These are phyloP conservation scores for Aegilops tauschii DNA, from an alignment of 176 grass and related monocot species.

Conservation along the genomic window DNA sequence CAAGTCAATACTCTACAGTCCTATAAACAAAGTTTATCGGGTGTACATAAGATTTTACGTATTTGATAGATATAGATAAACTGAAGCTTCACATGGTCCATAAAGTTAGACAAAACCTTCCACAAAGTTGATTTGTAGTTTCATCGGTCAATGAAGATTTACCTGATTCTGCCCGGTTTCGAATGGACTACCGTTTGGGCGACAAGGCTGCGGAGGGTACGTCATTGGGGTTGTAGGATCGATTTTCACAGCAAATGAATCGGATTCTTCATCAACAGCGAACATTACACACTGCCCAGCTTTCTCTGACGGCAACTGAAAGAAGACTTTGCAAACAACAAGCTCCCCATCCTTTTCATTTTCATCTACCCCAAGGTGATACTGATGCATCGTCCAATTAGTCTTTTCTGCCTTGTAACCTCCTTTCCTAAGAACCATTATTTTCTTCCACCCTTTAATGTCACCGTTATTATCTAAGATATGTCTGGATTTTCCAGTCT, in stretches of 20 bases:
- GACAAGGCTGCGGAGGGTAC: conserved; percentile 46
- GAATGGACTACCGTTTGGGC: conserved; percentile 35
- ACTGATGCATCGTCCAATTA: conserved; percentile 92
- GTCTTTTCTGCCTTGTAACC: conserved; percentile 56
- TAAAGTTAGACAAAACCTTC: background rate
- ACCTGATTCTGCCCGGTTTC: conserved; percentile 55
- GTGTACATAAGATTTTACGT: background rate
- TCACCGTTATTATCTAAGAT: conserved; percentile 44
- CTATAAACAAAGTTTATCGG: background rate
- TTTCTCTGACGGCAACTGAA: conserved; percentile 46
- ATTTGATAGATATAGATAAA: background rate
- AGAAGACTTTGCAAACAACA: conserved; percentile 78
- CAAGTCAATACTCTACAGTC: background rate
- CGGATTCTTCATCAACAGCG: conserved; percentile 25
- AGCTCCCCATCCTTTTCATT: conserved; percentile 64
- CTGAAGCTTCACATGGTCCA: background rate
- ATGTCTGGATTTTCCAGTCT: conserved; percentile 73
- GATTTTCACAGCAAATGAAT: conserved; percentile 36
- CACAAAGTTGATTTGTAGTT: no score
- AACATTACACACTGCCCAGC: conserved; percentile 36
- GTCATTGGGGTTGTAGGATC: conserved; percentile 78
- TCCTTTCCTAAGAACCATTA: conserved; percentile 71
- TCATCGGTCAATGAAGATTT: background rate
- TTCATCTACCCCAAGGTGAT: conserved; percentile 71
- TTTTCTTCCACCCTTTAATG: conserved; percentile 88